These are phyloP conservation scores for Ceratocystis cubensis DNA, from an alignment of 2,329 filamentous ascomycete genomes.

Conservation along the genomic window DNA sequence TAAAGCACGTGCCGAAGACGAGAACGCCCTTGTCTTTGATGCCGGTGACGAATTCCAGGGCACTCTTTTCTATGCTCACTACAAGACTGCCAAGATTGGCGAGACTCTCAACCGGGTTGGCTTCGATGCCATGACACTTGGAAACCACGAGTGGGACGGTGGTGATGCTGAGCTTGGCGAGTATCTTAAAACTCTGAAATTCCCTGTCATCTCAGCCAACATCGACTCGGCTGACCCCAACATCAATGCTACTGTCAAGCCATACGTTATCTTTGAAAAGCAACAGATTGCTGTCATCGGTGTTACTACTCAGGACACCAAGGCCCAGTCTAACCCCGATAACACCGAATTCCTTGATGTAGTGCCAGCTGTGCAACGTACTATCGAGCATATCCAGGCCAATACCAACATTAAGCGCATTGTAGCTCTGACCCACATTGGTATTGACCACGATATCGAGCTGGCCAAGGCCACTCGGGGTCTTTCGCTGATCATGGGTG, in stretches of 20 bases:
- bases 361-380: conserved; percentile 45
- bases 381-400: conserved; percentile 48
- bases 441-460: conserved; percentile 50
- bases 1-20: conserved; percentile 41
- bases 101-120: conserved; percentile 51
- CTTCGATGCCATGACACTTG: conserved; percentile 56
- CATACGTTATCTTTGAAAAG: conserved; percentile 51
- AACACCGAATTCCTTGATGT: conserved; percentile 47
- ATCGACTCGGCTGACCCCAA: conserved; percentile 45
- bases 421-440: conserved; percentile 54
- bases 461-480: conserved; percentile 48
- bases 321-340: conserved; percentile 46
- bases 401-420: conserved; percentile 52
- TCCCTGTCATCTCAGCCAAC: conserved; percentile 52
- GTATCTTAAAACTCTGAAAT: conserved; percentile 51
- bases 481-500: conserved; percentile 54
- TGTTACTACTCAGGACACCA: conserved; percentile 48
- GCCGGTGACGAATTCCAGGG: conserved; percentile 59
- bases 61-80: conserved; percentile 55
- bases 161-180: conserved; percentile 50
- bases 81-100: conserved; percentile 55
- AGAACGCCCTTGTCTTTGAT: conserved; percentile 51
- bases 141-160: conserved; percentile 55
- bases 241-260: conserved; percentile 51
- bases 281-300: conserved; percentile 51